These are phyloP conservation scores for Chalara sp. DNA, from an alignment of 2,329 filamentous ascomycete species.

Conservation along the genomic window DNA sequence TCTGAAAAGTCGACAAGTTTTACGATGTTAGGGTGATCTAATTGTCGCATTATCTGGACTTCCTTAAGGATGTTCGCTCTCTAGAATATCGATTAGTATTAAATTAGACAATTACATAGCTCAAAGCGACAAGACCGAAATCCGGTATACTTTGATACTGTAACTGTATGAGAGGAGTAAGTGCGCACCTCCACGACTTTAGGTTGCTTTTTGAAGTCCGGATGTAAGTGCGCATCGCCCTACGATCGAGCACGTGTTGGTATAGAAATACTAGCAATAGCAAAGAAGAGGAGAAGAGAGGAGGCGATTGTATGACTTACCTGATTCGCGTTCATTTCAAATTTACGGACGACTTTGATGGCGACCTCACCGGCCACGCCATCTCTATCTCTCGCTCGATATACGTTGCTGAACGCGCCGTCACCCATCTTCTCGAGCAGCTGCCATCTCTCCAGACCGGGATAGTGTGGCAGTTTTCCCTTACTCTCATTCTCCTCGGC, in stretches of 20 bases:
- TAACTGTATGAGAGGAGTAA: conserved; percentile 17
- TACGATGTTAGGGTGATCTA: conserved; percentile 94
- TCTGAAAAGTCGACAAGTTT: conserved; percentile 92
- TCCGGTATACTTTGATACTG: too few relatives aligned
- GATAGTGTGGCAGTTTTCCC: conserved; percentile 79
- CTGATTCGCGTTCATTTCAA: conserved; percentile 98
- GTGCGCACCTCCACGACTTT: conserved; percentile 93
- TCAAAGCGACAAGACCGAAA: too few relatives aligned
- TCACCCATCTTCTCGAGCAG: conserved; percentile 97
- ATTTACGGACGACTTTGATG: conserved; percentile 98
- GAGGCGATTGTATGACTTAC: conserved; percentile 52
- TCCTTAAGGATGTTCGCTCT: conserved; percentile 97
- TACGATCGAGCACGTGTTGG: conserved; percentile 53
- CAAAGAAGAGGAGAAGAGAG: conserved; percentile 27
- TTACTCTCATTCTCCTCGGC: conserved; percentile 85
- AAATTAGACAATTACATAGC: too few relatives aligned
- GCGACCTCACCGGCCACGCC: conserved; percentile 75
- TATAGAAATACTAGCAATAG: conserved; percentile 32
- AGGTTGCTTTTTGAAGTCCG: conserved; percentile 89
- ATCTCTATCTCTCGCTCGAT: conserved; percentile 71
- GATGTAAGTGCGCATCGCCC: conserved; percentile 89
- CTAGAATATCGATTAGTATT: conserved; percentile 38
- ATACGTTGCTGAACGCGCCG: conserved; percentile 98
- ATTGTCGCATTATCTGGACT: conserved; percentile 95
- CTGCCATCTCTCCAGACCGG: conserved; percentile 78